Evolutionary conservation across 192 early-diverging fungal species (phyloP).

Genomic region (Thoreauomyces humboldtii): DNA sequence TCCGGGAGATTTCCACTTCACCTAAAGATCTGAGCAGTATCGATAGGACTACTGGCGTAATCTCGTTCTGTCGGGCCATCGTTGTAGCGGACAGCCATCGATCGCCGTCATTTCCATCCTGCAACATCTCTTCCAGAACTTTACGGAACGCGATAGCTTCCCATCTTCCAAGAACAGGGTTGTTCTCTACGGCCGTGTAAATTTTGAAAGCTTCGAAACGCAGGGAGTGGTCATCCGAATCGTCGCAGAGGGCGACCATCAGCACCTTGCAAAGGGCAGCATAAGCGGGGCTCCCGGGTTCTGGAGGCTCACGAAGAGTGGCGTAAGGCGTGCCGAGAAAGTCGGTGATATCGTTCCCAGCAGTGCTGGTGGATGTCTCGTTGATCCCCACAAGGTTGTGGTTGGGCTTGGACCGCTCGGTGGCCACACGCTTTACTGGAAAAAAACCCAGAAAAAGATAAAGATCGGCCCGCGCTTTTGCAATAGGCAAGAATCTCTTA

Average conservation of each 20-base stretch:
- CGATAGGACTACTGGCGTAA: slow-evolving; percentile 33
- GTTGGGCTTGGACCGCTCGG: slow-evolving; percentile 1
- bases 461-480: too few species aligned
- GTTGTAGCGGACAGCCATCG: slow-evolving; percentile 34
- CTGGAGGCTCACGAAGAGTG: slow-evolving; percentile 14
- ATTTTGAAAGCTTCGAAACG: slow-evolving; percentile 42
- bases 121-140: slow-evolving; percentile 37
- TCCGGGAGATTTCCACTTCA: slow-evolving; percentile 24
- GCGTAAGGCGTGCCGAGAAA: slow-evolving; percentile 32
- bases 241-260: slow-evolving; percentile 28
- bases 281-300: slow-evolving; percentile 15
- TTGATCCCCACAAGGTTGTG: not conserved
- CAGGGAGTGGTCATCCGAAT: slow-evolving; percentile 26
- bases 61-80: slow-evolving; percentile 25
- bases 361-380: too few species aligned
- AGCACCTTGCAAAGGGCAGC: slow-evolving; percentile 30
- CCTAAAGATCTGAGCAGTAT: slow-evolving; percentile 35
- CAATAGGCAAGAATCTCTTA: slow-evolving; percentile 3
- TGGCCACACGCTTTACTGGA: slow-evolving; percentile 6
- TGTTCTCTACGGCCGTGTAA: slow-evolving; percentile 31
- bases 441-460: not conserved
- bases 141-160: slow-evolving; percentile 45
- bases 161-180: slow-evolving; percentile 39
- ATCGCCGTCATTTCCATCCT: slow-evolving; percentile 30
- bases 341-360: slow-evolving; percentile 24